Percentiles rank a stretch among this genome's conserved stretches.
Conservation (phyloP, 2,329 filamentous ascomycete genomes). For the Sclerotinia sclerotiorum region DNA sequence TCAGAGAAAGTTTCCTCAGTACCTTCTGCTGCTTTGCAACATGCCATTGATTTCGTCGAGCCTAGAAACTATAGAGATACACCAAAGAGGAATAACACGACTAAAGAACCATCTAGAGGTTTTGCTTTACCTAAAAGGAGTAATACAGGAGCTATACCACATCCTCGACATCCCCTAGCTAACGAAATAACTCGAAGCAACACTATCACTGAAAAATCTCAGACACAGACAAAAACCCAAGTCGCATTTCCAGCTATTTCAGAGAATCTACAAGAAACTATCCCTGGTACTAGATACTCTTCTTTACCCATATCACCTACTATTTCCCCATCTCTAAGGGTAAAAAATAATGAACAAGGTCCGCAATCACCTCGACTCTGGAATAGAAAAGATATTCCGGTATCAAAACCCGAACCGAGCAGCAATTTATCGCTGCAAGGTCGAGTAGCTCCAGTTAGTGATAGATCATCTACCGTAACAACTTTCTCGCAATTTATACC, state of each 20-base stretch:
- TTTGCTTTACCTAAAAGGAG: background rate
- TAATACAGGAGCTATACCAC: background rate
- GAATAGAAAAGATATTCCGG: background rate
- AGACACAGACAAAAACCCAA: background rate
- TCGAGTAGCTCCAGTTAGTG: background rate
- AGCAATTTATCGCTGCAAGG: too few relatives aligned
- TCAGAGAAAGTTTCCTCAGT: background rate
- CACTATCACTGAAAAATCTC: background rate
- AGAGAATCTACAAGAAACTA: background rate
- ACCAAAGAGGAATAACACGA: background rate
- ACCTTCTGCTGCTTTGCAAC: background rate
- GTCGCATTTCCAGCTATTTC: background rate
- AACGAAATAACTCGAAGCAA: background rate
- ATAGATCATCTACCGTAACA: conserved; percentile 1
- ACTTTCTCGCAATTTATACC: conserved; percentile 6
- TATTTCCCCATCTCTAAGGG: too few relatives aligned
- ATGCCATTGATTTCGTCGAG: background rate
- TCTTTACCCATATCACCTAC: background rate
- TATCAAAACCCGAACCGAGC: background rate
- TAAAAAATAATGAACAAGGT: background rate
- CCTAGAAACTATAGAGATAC: background rate
- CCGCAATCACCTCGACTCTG: background rate
- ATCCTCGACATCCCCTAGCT: background rate
- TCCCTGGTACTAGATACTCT: conserved; percentile 1
- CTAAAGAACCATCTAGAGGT: background rate